Percentiles rank a stretch among this genome's conserved stretches.
phyloP scores from a whole-genome alignment of 257 asterid species.

The Nicotiana otophora region DNA sequence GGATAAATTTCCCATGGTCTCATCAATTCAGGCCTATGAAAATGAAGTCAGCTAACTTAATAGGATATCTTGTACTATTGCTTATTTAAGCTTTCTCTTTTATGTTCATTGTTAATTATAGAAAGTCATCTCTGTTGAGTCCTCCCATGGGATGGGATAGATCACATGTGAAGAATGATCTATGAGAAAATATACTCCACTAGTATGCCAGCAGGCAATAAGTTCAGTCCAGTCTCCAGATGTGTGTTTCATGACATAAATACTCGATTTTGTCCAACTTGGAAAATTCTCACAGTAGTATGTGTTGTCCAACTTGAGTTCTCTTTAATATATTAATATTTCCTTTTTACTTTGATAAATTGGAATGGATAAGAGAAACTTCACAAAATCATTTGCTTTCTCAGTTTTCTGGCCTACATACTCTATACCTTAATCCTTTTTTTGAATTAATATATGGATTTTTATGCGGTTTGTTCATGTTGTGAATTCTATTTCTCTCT shows the following conservation, averaged over 20 bases:
- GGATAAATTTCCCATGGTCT: not conserved
- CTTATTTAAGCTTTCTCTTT: not conserved
- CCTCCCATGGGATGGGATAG: not conserved
- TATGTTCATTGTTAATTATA: not conserved
- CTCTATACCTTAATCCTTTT: not conserved
- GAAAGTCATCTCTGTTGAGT: not conserved
- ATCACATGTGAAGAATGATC: not conserved
- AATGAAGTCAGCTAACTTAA: not conserved
- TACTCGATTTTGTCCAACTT: not conserved
- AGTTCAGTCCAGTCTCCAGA: not conserved
- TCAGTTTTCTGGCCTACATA: not conserved
- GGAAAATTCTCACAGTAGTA: not conserved
- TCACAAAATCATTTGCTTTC: not conserved
- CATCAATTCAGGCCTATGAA: not conserved
- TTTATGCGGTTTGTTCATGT: not conserved
- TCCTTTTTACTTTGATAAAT: not conserved
- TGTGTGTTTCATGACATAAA: not conserved
- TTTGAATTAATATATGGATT: not conserved
- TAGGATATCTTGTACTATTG: not conserved
- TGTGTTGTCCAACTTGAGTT: not conserved
- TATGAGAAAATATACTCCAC: not conserved
- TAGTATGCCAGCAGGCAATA: not conserved
- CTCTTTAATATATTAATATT: not conserved
- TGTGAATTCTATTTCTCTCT: not conserved
- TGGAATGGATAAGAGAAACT: not conserved